A percentile compares a stretch with the other conserved stretches of the same genome.
Conservation (phyloP, 2,329 filamentous ascomycete genomes). For the Metarhizium brunneum region DNA sequence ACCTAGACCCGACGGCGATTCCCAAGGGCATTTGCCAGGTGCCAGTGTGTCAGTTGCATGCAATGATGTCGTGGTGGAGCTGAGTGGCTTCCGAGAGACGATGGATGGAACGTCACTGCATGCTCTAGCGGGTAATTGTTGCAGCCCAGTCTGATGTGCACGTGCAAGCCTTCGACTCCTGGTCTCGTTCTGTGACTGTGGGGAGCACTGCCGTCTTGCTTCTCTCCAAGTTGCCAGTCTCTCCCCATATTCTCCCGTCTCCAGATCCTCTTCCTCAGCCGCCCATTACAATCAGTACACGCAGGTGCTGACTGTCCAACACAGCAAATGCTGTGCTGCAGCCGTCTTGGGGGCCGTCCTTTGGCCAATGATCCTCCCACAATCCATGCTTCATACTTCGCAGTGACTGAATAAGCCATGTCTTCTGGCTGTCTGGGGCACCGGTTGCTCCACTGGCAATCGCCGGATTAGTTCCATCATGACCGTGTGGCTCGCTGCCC, state of each 20-base stretch:
- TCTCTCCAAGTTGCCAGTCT: too few relatives aligned
- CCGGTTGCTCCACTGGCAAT: neutral
- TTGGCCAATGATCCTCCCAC: neutral
- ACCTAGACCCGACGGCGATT: neutral
- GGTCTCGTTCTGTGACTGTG: too few relatives aligned
- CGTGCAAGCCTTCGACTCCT: too few relatives aligned
- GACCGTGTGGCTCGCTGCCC: neutral
- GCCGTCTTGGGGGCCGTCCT: neutral
- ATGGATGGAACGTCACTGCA: constrained; percentile 17
- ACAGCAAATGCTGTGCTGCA: neutral
- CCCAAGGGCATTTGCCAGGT: neutral
- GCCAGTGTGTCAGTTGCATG: neutral
- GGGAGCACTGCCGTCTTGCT: too few relatives aligned
- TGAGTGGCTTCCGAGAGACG: constrained; percentile 1
- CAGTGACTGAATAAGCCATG: neutral
- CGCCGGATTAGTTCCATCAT: neutral
- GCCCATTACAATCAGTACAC: neutral
- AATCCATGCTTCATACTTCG: neutral
- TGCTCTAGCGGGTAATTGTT: neutral
- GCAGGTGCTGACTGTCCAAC: neutral
- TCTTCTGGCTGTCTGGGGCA: neutral
- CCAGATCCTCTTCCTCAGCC: too few relatives aligned
- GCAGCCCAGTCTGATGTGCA: neutral
- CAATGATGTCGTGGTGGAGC: constrained; percentile 2
- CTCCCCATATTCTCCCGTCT: too few relatives aligned